Evolutionary conservation across 2,329 filamentous ascomycete genomes (phyloP), one percentile per base, ranked within the genome.

Genomic region (Verticillium isaacii): DNA sequence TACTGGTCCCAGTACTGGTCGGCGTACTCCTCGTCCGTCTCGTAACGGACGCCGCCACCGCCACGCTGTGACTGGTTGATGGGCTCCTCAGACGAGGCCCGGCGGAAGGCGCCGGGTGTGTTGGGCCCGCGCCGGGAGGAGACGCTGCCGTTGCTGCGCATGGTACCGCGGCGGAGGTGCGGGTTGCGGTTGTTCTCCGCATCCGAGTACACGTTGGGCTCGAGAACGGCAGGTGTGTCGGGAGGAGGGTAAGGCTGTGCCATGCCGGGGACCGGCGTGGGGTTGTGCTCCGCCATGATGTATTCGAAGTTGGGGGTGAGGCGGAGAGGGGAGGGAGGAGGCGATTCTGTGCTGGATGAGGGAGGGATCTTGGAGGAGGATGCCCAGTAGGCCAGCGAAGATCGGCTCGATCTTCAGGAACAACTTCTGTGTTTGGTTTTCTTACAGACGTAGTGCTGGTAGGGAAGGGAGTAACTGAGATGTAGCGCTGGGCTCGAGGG

Each of bases 151-250:
- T 41, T 41, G 23, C 19, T 32, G 37, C 57, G 57, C 17, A 41
- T 50, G 1, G 36, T 39, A 14, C 23, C 23, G 19, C 57, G 34
- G 57, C 57, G 57, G 37, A 32, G 57, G 39, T 45, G 19, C 15
- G 17, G 19, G 57, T 58, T 50, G n/a, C 57, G 57, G 17, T 37
- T 32, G 25, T 7, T 19, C 25, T 58, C 57, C 17, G 57, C n/a
- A 23, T 58, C 57, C 6, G 57, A 58, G 25, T 50, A 58, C 8
- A 50, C 45, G 19, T 62, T 63, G 12, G 57, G 57, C n/a, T 65
- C 63, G 14, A 65, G 59, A 34, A 62, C 63, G 56, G 63, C 62
- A 62, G 63, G 62, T 36, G 63, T 62, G 56, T 55, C 59, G 32
- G 63, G 63, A 14, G 63, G 62, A 17, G 62, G 63, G 25, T 60